Evolutionary conservation across 176 grass and related monocot genomes (phyloP).

Genomic region (Phoenix dactylifera): DNA sequence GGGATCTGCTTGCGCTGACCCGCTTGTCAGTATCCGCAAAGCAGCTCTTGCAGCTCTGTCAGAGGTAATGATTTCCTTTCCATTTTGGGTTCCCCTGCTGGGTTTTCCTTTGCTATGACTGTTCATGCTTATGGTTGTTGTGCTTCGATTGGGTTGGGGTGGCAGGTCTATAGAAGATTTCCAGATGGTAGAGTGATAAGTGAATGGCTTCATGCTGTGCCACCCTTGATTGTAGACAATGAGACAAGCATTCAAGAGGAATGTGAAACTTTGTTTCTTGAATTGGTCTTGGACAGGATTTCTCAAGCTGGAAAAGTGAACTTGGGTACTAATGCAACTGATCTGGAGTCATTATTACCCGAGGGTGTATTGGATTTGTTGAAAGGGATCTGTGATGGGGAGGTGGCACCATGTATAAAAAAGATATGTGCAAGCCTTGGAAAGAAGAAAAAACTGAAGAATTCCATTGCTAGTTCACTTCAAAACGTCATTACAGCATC

Average conservation of each 20-base stretch:
- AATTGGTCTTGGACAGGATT: constrained; percentile 76
- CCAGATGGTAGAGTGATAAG: constrained; percentile 57
- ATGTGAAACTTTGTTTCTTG: constrained; percentile 88
- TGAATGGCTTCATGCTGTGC: constrained; percentile 88
- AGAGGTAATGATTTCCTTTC: constrained; percentile 37
- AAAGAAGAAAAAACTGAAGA: constrained; percentile 87
- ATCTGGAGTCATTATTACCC: constrained; percentile 48
- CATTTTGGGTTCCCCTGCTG: not conserved
- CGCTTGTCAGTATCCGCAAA: constrained; percentile 81
- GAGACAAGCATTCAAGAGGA: constrained; percentile 88
- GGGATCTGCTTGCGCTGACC: constrained; percentile 75
- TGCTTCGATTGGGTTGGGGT: not conserved
- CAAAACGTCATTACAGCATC: constrained; percentile 72
- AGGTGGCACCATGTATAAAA: constrained; percentile 60
- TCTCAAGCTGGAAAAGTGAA: constrained; percentile 47
- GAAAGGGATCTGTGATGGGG: constrained; percentile 67
- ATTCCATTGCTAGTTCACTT: constrained; percentile 57
- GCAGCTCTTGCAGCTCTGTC: constrained; percentile 86
- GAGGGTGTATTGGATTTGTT: constrained; percentile 58
- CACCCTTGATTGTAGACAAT: constrained; percentile 73
- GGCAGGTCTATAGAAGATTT: constrained; percentile 58
- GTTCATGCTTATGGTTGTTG: not conserved
- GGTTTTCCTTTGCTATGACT: constrained; percentile 2
- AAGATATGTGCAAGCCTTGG: constrained; percentile 89
- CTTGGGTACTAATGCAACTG: constrained; percentile 20